Base-by-base conservation (phyloP, 257 asterid genomes). In the Solanum ahanhuiri region DNA sequence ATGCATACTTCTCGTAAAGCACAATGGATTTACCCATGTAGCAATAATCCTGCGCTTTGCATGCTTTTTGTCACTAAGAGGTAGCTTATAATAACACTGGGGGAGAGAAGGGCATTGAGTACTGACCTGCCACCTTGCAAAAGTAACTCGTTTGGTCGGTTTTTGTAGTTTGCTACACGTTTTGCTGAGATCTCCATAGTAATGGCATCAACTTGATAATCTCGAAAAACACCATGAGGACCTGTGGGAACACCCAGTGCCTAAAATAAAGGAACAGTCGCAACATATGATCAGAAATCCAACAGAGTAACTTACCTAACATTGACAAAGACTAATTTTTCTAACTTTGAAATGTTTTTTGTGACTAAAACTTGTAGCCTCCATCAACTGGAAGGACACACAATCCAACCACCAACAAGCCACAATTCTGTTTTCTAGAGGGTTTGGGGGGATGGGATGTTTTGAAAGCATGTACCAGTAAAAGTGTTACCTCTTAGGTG, bases 161-260 rank as follows among this genome's bases (percentile, higher is more conserved):
- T 88, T 85, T 90, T 89, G 83, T 93, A 90, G 89, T 91, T 91
- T 41, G 95, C 86, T 67, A 93, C 89, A 69, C 87, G 85, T 88
- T 89, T 95, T 25, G 92, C 90, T 41, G 95, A 95, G 87, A 97
- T 87, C 88, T 97, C 98, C 93, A 97, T 87, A 54, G 99, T 97
- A 82, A 97, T 91, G 58, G 98, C 95, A 89, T 97, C 99, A 86
- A 96, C 96, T 92, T 96, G 99, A 91, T 91, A 95, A 89, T 97
- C 99, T 88, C 97, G 98, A 92, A 97, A 97, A 87, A 98, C 98
- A 66, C 99, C 98, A 81, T 97, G 99, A 17, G 98, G 92, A 84
- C 99, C 99, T 4, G 99, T 95, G 83, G 98, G 99, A 88, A 95
- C 92, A 86, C 99, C 99, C 82, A 95, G 90, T 23, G 98, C 99